These are phyloP conservation scores for Hypoxylon sp. DNA, from an alignment of 2,329 filamentous ascomycete species.

Conservation along the genomic window DNA sequence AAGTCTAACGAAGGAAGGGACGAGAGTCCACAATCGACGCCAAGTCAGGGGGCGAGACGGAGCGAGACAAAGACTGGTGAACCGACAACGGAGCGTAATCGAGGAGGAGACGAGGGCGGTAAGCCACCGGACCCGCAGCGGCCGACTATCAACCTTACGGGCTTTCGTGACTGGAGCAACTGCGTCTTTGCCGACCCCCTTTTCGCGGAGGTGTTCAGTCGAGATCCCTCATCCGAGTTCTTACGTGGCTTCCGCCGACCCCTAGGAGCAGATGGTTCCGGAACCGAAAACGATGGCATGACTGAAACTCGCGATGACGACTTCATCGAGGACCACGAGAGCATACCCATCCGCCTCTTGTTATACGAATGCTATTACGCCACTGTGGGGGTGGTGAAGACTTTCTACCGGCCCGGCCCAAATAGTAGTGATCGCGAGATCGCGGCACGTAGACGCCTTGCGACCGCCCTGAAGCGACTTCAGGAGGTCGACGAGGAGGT, in stretches of 20 bases:
- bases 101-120: constrained; percentile 20
- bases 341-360: constrained; percentile 63
- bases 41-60: constrained; percentile 27
- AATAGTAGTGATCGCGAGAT: constrained; percentile 67
- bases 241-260: constrained; percentile 61
- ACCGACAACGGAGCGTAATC: constrained; percentile 19
- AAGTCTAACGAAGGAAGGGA: constrained; percentile 18
- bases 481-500: constrained; percentile 58
- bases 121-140: constrained; percentile 9
- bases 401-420: constrained; percentile 66
- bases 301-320: constrained; percentile 37
- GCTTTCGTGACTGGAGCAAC: constrained; percentile 71
- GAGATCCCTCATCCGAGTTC: constrained; percentile 61
- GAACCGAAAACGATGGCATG: background rate
- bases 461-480: constrained; percentile 62
- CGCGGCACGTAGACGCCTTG: constrained; percentile 66
- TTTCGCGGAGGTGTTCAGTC: constrained; percentile 65
- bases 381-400: constrained; percentile 65
- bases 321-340: constrained; percentile 61
- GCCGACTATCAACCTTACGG: constrained; percentile 59
- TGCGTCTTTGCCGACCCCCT: constrained; percentile 73
- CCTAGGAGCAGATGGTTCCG: background rate
- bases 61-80: constrained; percentile 17
- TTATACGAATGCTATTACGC: constrained; percentile 73
- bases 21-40: constrained; percentile 19